Evolutionary conservation across 768 basidiomycete genomes (phyloP), one percentile per base, ranked within the genome.

Genomic region (Rhodotorula toruloides): DNA sequence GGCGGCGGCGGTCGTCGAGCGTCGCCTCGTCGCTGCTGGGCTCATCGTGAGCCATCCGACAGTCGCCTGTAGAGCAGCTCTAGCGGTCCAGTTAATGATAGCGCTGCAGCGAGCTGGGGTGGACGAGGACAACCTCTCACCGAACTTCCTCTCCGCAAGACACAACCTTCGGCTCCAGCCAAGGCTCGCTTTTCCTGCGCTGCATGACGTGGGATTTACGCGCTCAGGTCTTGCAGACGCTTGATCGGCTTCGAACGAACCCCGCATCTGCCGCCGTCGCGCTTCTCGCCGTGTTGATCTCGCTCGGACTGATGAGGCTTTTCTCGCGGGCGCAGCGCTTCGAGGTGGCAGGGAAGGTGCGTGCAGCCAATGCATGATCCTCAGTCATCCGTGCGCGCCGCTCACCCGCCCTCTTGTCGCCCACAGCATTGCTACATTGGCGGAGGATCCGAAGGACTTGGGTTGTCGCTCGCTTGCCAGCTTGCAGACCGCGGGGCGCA

Each of bases 401-500:
- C 29, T 67, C 21, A 43, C 37, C 31, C 39, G 31, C 19, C 13
- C 29, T 31, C 39, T 53, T 32, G 22, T 3, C 50, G 58, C 49
- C 22, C 58, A 16, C 65, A 93, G 91, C 89, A 91, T 72, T 84
- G 85, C 77, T 90, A 90, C 75, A 80, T 94, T 25, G 90, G 90
- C 0, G 91, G 91, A 4, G 91, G 89, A 6, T 87, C 86, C 47
- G 81, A 85, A 21, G 91, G 91, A 1, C 83, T 92, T 0, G 91
- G 91, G 2, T 81, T 90, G 4, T 82, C 85, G 0, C 79, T 93
- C 13, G 87, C 90, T 1, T 80, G 82, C 36, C 78, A 86, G 22
- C 81, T 94, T 3, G 83, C 83, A 21, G 78, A 80, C 65, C 80
- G 80, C 64, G 91, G 92, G 0, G 90, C 91, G 0, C 82, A 90